Percentiles rank a stretch among this genome's conserved stretches.
phyloP scores from a whole-genome alignment of 495 filamentous ascomycete species.

The Penicillium canescens region DNA sequence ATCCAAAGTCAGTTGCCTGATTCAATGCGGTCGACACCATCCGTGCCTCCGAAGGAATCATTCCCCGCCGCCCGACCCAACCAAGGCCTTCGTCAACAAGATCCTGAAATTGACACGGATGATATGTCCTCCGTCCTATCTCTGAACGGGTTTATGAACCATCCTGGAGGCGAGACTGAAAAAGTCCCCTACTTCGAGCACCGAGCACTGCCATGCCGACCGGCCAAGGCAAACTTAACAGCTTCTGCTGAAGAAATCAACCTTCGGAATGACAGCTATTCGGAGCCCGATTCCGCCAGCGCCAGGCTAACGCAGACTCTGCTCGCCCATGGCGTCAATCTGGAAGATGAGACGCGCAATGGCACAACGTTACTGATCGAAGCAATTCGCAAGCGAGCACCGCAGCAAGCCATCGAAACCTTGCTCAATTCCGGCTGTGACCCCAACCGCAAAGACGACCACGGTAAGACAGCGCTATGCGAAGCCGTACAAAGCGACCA shows the following conservation, averaged over 20 bases:
- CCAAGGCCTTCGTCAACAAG: background rate
- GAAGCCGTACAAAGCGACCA: too few species aligned
- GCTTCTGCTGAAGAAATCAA: constrained; percentile 1
- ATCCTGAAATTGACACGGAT: constrained; percentile 7
- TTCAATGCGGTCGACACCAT: constrained; percentile 6
- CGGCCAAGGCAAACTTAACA: background rate
- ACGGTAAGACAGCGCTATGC: too few species aligned
- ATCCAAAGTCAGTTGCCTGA: constrained; percentile 1
- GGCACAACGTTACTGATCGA: too few species aligned
- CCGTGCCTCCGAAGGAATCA: constrained; percentile 17
- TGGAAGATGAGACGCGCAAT: too few species aligned
- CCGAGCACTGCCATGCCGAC: background rate
- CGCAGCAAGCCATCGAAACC: too few species aligned
- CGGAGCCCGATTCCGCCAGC: constrained; percentile 19
- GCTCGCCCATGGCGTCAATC: constrained; percentile 49
- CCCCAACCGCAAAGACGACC: too few species aligned
- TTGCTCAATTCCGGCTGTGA: too few species aligned
- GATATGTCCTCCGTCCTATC: constrained; percentile 20
- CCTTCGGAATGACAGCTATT: background rate
- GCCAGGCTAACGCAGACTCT: constrained; percentile 44
- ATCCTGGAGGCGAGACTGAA: background rate
- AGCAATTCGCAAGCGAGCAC: too few species aligned
- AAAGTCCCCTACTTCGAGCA: background rate
- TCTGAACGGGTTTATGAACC: constrained; percentile 12
- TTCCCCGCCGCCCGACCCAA: background rate